Evolutionary conservation across 805 yeast genomes (phyloP).

Genomic region (Myxozyma sirexii): DNA sequence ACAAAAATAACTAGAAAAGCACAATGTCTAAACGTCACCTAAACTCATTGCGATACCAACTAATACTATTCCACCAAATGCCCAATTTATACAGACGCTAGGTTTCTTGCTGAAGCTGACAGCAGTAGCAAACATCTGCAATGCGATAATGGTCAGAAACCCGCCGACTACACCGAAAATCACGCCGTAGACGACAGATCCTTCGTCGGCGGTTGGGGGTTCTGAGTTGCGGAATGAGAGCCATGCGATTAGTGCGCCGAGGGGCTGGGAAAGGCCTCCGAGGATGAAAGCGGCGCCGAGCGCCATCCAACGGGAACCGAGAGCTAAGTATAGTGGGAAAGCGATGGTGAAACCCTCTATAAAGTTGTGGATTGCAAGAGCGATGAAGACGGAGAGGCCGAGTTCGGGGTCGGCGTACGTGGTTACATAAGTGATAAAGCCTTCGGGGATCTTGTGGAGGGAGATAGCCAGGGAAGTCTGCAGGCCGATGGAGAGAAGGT

Average conservation of each 20-base stretch:
- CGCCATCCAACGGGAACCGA: constrained; percentile 64
- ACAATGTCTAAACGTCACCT: constrained; percentile 17
- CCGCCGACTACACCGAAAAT: constrained; percentile 73
- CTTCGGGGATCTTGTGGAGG: constrained; percentile 92
- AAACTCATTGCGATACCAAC: constrained; percentile 29
- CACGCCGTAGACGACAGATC: constrained; percentile 52
- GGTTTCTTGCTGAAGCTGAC: constrained; percentile 25
- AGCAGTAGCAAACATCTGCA: constrained; percentile 50
- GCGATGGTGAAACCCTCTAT: constrained; percentile 96
- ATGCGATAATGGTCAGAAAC: constrained; percentile 67
- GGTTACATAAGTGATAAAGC: constrained; percentile 83
- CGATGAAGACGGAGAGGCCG: constrained; percentile 80
- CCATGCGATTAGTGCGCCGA: constrained; percentile 80
- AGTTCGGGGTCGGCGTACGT: constrained; percentile 65
- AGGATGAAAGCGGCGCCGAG: constrained; percentile 63
- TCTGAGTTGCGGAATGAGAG: constrained; percentile 45
- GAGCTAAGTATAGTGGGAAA: constrained; percentile 79
- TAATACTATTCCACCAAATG: constrained; percentile 25
- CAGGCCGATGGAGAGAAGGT: constrained; percentile 85
- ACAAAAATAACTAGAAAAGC: background rate
- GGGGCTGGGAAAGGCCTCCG: constrained; percentile 85
- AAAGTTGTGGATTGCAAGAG: constrained; percentile 85
- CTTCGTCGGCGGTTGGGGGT: constrained; percentile 14
- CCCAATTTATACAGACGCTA: constrained; percentile 29
- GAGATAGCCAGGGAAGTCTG: constrained; percentile 89